phyloP scores from a whole-genome alignment of 176 grass and related monocot genomes.

The Lolium perenne region DNA sequence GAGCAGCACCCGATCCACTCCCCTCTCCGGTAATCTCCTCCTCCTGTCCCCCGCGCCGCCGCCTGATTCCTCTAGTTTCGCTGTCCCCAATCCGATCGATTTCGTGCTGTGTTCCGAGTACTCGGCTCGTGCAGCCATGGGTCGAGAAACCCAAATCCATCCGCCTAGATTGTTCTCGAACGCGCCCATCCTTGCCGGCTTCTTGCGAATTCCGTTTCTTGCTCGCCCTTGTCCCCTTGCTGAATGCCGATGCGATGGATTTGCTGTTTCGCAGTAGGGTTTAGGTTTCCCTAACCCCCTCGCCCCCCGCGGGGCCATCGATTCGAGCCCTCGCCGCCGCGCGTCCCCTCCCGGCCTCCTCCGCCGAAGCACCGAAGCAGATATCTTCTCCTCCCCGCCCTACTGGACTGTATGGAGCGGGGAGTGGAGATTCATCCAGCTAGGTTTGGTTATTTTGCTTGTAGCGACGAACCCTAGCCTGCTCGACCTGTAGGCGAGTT shows the following conservation, averaged over 20 bases:
- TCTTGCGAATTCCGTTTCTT: not conserved
- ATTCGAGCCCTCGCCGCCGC: conserved; percentile 12
- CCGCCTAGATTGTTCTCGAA: not conserved
- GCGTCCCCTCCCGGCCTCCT: not conserved
- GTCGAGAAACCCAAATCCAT: not conserved
- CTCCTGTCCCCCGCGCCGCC: not conserved
- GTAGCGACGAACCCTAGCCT: not conserved
- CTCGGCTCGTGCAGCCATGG: not conserved
- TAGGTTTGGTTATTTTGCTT: not conserved
- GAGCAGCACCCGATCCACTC: conserved; percentile 28
- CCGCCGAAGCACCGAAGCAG: not conserved
- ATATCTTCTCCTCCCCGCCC: not conserved
- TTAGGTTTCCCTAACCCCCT: not conserved
- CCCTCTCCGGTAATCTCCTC: not conserved
- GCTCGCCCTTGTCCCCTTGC: not conserved
- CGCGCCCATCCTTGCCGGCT: not conserved
- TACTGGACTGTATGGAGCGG: not conserved
- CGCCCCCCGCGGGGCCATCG: not conserved
- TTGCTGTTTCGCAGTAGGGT: not conserved
- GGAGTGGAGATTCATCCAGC: not conserved
- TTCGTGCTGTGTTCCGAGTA: not conserved
- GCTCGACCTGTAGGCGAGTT: not conserved
- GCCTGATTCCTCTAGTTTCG: not conserved
- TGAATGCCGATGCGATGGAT: not conserved
- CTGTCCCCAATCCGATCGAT: conserved; percentile 11